Evolutionary conservation across 176 grass and related monocot species (phyloP).

Genomic region (Poa pratensis): DNA sequence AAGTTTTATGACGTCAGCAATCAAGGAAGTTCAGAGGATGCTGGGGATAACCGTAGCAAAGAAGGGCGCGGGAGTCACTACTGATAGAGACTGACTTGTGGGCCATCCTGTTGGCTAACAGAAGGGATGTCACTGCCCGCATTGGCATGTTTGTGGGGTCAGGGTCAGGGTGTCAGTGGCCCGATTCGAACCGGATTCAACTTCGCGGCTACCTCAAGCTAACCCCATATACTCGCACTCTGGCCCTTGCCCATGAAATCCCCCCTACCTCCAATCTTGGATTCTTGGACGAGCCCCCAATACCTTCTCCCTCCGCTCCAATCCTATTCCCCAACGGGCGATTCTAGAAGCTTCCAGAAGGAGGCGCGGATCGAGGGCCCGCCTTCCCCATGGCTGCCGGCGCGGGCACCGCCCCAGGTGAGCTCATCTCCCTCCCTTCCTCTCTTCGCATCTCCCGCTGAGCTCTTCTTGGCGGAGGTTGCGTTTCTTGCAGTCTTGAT

Average conservation of each 20-base stretch:
- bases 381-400: slow-evolving; percentile 17
- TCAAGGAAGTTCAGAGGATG: not conserved
- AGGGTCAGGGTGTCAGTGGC: not conserved
- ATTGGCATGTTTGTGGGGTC: slow-evolving; percentile 11
- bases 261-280: not conserved
- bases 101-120: not conserved
- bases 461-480: not conserved
- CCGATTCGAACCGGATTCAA: not conserved
- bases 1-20: not conserved
- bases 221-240: not conserved
- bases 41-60: not conserved
- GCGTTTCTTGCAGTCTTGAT: not conserved
- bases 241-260: not conserved
- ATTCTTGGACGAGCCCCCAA: not conserved
- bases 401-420: slow-evolving; percentile 16
- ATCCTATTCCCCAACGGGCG: not conserved
- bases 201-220: slow-evolving; percentile 1
- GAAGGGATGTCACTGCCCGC: not conserved
- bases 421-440: not conserved
- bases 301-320: not conserved
- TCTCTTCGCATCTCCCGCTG: not conserved
- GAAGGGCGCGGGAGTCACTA: not conserved
- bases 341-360: slow-evolving; percentile 27
- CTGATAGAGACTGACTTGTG: not conserved
- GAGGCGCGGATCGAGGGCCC: not conserved